Evolutionary conservation across 176 grass and related monocot species (phyloP).

Genomic region (Bothriochloa decipiens): DNA sequence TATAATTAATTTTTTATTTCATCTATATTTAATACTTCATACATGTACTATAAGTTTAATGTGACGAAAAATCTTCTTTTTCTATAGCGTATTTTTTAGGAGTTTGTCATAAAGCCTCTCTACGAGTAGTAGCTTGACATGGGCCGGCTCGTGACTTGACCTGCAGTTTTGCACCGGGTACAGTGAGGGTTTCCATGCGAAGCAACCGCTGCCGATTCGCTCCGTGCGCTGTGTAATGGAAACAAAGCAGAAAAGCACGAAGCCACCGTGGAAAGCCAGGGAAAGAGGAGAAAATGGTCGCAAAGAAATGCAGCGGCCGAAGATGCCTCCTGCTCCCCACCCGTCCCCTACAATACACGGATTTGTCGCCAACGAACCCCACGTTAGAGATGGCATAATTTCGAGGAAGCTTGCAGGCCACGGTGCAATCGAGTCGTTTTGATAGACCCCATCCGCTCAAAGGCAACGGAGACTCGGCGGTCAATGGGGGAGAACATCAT

Average conservation of each 20-base stretch:
- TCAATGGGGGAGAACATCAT: background rate
- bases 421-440: background rate
- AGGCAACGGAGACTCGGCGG: background rate
- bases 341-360: background rate
- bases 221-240: background rate
- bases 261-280: conserved; percentile 8
- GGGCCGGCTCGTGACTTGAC: conserved; percentile 13
- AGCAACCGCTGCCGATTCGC: conserved; percentile 34
- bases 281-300: background rate
- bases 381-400: background rate
- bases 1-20: too few relatives aligned
- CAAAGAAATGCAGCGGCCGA: background rate
- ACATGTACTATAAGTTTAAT: too few relatives aligned
- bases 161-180: background rate
- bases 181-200: background rate
- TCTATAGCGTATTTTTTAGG: too few relatives aligned
- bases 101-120: too few relatives aligned
- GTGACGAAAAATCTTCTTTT: too few relatives aligned
- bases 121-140: too few relatives aligned
- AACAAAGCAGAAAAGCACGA: background rate
- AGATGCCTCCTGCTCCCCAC: conserved; percentile 26
- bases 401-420: background rate
- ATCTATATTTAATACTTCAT: too few relatives aligned
- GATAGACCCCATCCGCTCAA: background rate
- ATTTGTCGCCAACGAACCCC: background rate